Evolutionary conservation across 2,329 filamentous ascomycete genomes (phyloP), one percentile per base, ranked within the genome.

Genomic region (Pseudofabraea citricarpa): DNA sequence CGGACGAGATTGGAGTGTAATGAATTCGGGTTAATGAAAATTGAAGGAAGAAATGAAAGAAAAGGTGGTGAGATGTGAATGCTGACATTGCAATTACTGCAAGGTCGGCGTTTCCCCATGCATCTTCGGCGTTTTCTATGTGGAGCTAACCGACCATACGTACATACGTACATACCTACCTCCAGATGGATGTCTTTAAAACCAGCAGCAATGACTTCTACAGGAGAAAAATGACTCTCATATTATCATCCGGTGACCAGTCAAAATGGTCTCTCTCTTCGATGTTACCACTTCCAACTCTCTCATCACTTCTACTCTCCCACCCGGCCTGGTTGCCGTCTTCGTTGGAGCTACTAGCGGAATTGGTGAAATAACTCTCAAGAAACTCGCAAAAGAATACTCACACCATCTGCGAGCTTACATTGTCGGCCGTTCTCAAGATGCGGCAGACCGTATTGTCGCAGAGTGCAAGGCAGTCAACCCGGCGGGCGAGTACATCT

Each of bases 271-370:
- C 19, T 43, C 58, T 32, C 49, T 64, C 20, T 22, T 50, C 13
- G 47, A 49, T 13, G 53, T 66, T 24, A 44, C 55, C 8, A 45
- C 55, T 12, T 69, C 67, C 4, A 70, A 70, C 42, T 47, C 53
- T 16, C 50, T 50, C 6, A 60, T 65, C 21, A 27, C 52, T 8
- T 48, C 53, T 15, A 43, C 52, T 3, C 61, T 72, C 3, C 66
- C 65, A 4, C 39, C 59, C 2, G 60, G 64, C 8, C 58, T 73
- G 6, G 66, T 73, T 4, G 72, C 68, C 12, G 67, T 75, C 44
- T 75, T 77, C 47, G 66, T 70, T 6, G 73, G 73, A 12, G 72
- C 60, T 15, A 76, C 73, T 4, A 71, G 62, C 20, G 73, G 73
- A 29, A 69, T 77, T 23, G 73, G 72, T 36, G 67, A 71, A 49